Conservation (phyloP, 176 grass and related monocot genomes). For the Carex pumila region DNA sequence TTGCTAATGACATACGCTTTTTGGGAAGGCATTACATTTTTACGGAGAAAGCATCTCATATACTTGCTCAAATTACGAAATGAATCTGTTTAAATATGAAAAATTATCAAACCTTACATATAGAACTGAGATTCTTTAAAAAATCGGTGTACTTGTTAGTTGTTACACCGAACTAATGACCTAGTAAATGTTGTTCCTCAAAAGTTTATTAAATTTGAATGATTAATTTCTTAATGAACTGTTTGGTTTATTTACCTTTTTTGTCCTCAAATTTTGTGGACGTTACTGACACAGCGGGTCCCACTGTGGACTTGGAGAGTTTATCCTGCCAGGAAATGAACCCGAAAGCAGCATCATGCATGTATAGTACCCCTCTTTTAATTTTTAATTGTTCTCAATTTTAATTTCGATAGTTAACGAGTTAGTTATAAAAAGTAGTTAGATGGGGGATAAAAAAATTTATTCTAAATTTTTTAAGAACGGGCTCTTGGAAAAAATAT, state of each 20-base stretch:
- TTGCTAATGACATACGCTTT: constrained; percentile 93
- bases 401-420: too few relatives aligned
- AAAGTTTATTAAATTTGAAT: not conserved
- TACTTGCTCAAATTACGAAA: not conserved
- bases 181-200: too few relatives aligned
- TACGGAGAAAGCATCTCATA: not conserved
- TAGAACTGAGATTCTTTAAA: too few relatives aligned
- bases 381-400: constrained; percentile 14
- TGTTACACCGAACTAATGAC: not conserved
- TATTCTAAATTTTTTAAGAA: too few relatives aligned
- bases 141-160: too few relatives aligned
- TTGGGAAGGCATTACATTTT: constrained; percentile 58
- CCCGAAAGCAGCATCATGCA: constrained; percentile 99
- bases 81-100: not conserved
- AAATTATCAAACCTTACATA: too few relatives aligned
- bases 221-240: not conserved
- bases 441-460: too few relatives aligned
- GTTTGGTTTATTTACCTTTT: not conserved
- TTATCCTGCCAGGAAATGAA: constrained; percentile 97
- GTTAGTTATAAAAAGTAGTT: too few relatives aligned
- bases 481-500: too few relatives aligned
- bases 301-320: constrained; percentile 91
- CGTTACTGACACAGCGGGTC: constrained; percentile 48
- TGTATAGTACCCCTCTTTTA: constrained; percentile 31
- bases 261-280: not conserved